phyloP scores from a whole-genome alignment of 1,139 yeast species.

The Protomyces gravidus region DNA sequence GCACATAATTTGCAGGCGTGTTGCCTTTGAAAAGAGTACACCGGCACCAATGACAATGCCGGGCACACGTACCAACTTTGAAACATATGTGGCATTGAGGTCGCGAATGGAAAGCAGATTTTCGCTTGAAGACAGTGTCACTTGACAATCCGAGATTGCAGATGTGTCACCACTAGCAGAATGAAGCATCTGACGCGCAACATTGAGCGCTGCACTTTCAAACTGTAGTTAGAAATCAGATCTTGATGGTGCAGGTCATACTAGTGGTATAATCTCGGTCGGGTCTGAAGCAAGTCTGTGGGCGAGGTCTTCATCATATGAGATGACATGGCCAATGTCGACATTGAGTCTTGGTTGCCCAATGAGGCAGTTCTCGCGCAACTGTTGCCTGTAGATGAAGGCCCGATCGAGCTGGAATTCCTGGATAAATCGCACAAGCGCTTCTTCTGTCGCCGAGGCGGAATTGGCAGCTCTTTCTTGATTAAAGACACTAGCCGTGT shows the following conservation, averaged over 20 bases:
- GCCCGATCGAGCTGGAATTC: slow-evolving; percentile 80
- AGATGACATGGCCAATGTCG: slow-evolving; percentile 77
- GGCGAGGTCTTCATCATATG: slow-evolving; percentile 83
- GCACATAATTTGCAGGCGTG: slow-evolving; percentile 78
- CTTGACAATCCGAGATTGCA: slow-evolving; percentile 75
- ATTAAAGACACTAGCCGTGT: slow-evolving; percentile 25
- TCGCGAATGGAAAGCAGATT: slow-evolving; percentile 71
- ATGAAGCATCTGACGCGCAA: slow-evolving; percentile 74
- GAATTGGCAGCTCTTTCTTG: slow-evolving; percentile 18
- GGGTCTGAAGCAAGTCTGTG: slow-evolving; percentile 84
- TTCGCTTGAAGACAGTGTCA: slow-evolving; percentile 70
- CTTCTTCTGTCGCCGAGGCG: slow-evolving; percentile 19
- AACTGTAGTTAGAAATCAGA: slow-evolving; percentile 42
- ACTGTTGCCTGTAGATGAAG: slow-evolving; percentile 78
- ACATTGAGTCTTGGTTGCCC: slow-evolving; percentile 71
- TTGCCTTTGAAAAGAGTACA: slow-evolving; percentile 82
- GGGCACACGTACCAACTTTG: slow-evolving; percentile 83
- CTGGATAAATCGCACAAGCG: slow-evolving; percentile 70
- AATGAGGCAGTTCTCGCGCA: slow-evolving; percentile 78
- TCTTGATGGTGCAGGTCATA: slow-evolving; percentile 17
- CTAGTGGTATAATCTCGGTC: slow-evolving; percentile 73
- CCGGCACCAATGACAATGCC: slow-evolving; percentile 93
- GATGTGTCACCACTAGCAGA: slow-evolving; percentile 49
- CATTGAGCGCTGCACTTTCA: slow-evolving; percentile 84
- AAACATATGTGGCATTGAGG: slow-evolving; percentile 79